A percentile compares a stretch with the other conserved stretches of the same genome.
Conservation (phyloP, 75 land plant species). For the Chamaecyparis obtusa region DNA sequence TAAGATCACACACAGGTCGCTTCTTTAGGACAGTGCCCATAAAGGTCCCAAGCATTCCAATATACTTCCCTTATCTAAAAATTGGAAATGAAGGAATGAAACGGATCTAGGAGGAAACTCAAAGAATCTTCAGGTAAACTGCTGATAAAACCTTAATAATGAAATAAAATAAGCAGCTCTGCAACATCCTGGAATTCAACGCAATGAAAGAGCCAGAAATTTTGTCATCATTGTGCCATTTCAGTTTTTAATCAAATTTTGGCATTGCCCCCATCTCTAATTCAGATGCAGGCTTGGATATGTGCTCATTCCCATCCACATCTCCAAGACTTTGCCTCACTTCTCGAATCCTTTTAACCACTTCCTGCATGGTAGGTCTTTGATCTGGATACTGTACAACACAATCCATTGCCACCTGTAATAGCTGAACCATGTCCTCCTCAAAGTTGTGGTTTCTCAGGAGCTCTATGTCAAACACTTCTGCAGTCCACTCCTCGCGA, state of each 20-base stretch:
- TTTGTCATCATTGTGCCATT: background rate
- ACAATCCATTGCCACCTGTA: constrained; percentile 67
- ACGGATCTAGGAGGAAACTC: background rate
- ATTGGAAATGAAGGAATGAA: background rate
- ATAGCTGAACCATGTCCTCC: constrained; percentile 69
- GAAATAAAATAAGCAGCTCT: background rate
- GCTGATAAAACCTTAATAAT: constrained; percentile 2
- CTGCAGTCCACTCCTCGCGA: constrained; percentile 75
- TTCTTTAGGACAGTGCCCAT: constrained; percentile 3
- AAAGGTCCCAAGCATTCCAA: constrained; percentile 4
- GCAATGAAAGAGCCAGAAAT: background rate
- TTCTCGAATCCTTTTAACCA: constrained; percentile 48
- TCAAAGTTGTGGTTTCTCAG: constrained; percentile 63
- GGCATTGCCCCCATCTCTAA: background rate
- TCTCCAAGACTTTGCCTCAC: constrained; percentile 14
- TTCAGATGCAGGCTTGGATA: background rate
- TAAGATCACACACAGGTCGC: constrained; percentile 2
- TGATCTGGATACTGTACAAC: constrained; percentile 56
- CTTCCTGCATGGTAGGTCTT: constrained; percentile 61
- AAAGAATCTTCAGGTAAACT: background rate
- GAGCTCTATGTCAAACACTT: constrained; percentile 84
- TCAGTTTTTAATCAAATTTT: background rate
- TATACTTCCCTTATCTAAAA: constrained; percentile 5
- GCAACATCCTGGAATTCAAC: background rate
- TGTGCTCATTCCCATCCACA: background rate